These are phyloP conservation scores for Gonium pectorale DNA, from an alignment of 139 green algal species.

Conservation along the genomic window DNA sequence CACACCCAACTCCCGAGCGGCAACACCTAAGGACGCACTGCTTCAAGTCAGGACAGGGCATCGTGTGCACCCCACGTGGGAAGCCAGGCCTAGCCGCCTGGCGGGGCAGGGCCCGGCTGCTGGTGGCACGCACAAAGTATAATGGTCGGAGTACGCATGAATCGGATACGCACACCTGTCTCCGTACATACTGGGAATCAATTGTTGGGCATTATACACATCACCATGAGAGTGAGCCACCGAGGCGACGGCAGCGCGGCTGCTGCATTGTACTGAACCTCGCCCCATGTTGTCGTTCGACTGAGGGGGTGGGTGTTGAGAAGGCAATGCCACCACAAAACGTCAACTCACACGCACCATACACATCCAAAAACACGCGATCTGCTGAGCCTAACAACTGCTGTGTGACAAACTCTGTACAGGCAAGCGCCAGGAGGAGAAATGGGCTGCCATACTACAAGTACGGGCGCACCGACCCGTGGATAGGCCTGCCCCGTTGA, in stretches of 20 bases:
- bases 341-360: constrained; percentile 3
- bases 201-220: constrained; percentile 39
- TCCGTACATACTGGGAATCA: constrained; percentile 39
- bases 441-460: no score
- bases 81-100: no score
- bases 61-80: no score
- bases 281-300: constrained; percentile 23
- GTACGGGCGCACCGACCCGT: no score
- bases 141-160: constrained; percentile 28
- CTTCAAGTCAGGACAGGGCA: neutral
- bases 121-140: constrained; percentile 9
- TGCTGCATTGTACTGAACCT: constrained; percentile 37
- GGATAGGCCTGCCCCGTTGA: no score
- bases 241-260: constrained; percentile 5
- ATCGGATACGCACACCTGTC: constrained; percentile 33
- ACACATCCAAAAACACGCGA: neutral
- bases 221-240: constrained; percentile 33
- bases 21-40: neutral
- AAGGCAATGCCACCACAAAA: constrained; percentile 16
- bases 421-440: no score
- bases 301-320: constrained; percentile 4
- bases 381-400: constrained; percentile 26
- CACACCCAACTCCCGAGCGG: neutral
- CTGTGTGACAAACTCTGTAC: constrained; percentile 19
- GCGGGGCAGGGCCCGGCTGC: no score